Evolutionary conservation across 192 early-diverging fungal genomes (phyloP), one percentile per base, ranked within the genome.

Genomic region (Chytriomyces sp.): DNA sequence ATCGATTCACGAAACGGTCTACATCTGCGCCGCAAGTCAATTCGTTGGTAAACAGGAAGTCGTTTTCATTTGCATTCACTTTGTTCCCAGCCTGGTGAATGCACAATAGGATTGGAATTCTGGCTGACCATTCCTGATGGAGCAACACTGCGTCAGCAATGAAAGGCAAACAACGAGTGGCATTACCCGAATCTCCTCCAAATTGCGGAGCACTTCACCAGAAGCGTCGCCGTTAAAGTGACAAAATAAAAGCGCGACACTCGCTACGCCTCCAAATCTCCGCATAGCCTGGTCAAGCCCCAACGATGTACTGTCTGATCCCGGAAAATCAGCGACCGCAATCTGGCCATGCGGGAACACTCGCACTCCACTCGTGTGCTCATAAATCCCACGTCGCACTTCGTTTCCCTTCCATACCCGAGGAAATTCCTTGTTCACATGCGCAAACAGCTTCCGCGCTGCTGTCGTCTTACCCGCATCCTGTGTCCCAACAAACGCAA

Each of bases 41-140:
- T 39, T 75, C 74, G 39, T 67, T 53, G n/a, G 59, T 61, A 59
- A 64, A 75, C 64, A 75, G 49, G 28, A 69, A 59, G 34, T 66
- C 64, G 41, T 56, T 37, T 32, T 62, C 34, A 34, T 75, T 55
- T 4, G 30, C 59, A 49, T 75, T 75, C n/a, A 75, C 74, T 69
- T 75, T 75, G 65, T 75, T 75, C 25, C 74, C 74, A 39, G 74
- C 74, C 62, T 75, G 74, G 53, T 75, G 74, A 59, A 75, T 75
- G 56, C 74, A 75, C 6, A 75, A 58, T 14, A 75, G 56, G 28
- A 75, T 75, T 38, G 74, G 74, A 41, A 75, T 75, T 6, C 65
- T 54, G 5, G 74, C 58, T 12, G 74, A 75, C 74, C 74, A 75
- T 75, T 75, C 74, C 74, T 75, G 14, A 14, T 12, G 5, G 60